Base-by-base conservation (phyloP, 106 monocot species). In the Apostasia ramifera region DNA sequence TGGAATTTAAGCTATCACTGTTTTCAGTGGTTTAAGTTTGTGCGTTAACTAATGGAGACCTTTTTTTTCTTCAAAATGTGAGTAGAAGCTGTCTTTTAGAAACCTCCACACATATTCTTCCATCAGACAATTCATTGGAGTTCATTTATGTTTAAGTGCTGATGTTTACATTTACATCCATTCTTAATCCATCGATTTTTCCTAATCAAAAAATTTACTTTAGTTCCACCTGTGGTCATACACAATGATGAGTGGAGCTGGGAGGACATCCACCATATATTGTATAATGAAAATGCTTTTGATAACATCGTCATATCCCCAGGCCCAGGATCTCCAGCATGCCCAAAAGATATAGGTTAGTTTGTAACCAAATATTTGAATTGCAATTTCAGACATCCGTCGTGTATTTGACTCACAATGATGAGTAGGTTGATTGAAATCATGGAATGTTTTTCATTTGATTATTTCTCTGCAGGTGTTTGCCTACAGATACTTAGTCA, bases 301-400 rank as follows among this genome's bases (percentile, higher is more conserved):
- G 92, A 97, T 74, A 97, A 97, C 69, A 89, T 97, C 50, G 84
- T 97, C 73, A 97, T 97, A 68, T 97, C 95, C 12, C 95, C 92
- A 38, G 95, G 95, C 12, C 92, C 95, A 26, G 95, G 95, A 68
- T 85, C 95, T 65, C 95, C 95, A 45, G 67, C 80, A 44, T 85
- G 87, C 42, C 81, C 84, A 14, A 61, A 7, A 53, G 95, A 97
- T 62, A 73, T 97, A 80, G 95, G 95, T 87, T 49, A 63, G 72
- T 60, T 44, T 9, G 26, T 8, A 60, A 1, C 6, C 4, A 7
- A 40, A 7, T 41, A 1, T 26, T 26, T 26, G 26, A 26, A 26
- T 26, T 26, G 0, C 26, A 26, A 26, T 26, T 26, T 26, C 26
- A 26, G 26, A 26, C 26, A 26, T 26, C 26, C 26, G 0, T 0